Base-by-base conservation (phyloP, 176 grass and related monocot species). In the Aegilops longissima region DNA sequence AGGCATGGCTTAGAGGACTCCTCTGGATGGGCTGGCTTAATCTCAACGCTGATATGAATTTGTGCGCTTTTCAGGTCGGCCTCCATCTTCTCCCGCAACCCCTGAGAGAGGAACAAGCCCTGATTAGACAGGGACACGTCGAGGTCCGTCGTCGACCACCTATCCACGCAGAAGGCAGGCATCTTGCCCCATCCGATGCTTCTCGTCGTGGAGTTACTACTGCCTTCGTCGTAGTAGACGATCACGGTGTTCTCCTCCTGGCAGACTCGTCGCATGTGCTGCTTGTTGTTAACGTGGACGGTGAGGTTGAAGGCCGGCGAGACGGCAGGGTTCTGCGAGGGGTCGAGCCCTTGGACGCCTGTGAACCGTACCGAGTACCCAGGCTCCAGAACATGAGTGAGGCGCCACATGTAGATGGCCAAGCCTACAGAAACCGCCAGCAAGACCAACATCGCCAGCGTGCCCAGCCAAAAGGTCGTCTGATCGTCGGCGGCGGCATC, bases 131-230 rank as follows among this genome's bases (percentile, higher is more conserved):
- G 1, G 0, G n/a, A 9, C 6, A 83, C 30, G 23, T 21, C 5
- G 8, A 83, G 4, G n/a, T 73, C 68, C n/a, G 3, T 47, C 12
- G 67, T 39, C 51, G 44, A 83, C 68, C 33, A 83, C 51, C 13
- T 42, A n/a, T 40, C 81, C n/a, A 83, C 81, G 81, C 81, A 83
- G 67, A 73, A 72, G 33, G 68, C 68, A 5, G 34, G 68, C 30
- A 83, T 2, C 31, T 16, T 11, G 47, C 67, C 69, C 81, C 33
- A 83, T 5, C 49, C 81, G 13, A 73, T 58, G 52, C 12, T 42
- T 49, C 21, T 51, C 5, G n/a, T 51, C 30, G 21, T 4, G 1
- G 18, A 9, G 2, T 70, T 35, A 20, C 68, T 20, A 18, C 34
- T 5, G 18, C 34, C 68, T 2, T 70, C 34, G 8, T 70, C 5